These are phyloP conservation scores for Albophoma yamanashiensis DNA, from an alignment of 2,329 filamentous ascomycete genomes.

Conservation along the genomic window DNA sequence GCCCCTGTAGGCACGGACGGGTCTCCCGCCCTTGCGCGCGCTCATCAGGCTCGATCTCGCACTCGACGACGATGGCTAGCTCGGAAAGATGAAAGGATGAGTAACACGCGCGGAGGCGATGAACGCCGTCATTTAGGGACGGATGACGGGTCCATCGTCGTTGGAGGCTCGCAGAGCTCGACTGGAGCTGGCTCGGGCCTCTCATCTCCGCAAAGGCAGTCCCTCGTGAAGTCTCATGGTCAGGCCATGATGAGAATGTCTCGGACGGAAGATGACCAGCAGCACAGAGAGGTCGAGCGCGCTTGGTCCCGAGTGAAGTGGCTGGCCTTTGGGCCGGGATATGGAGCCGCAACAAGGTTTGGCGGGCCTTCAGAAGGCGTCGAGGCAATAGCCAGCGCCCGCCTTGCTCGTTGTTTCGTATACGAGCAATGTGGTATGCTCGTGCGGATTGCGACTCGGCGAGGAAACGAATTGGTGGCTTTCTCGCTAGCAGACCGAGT, in stretches of 20 bases:
- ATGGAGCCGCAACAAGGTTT: neutral
- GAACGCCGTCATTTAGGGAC: neutral
- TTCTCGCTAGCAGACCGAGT: constrained; percentile 1
- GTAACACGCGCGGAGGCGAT: neutral
- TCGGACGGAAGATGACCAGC: constrained; percentile 4
- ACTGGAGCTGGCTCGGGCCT: neutral
- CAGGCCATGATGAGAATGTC: constrained; percentile 7
- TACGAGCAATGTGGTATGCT: neutral
- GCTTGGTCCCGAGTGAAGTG: neutral
- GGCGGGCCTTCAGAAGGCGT: neutral
- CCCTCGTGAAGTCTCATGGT: constrained; percentile 3
- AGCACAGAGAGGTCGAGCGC: neutral
- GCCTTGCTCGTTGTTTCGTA: neutral
- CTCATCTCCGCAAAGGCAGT: constrained; percentile 3
- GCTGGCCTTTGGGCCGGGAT: neutral
- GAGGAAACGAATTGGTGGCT: neutral
- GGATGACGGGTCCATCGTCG: neutral
- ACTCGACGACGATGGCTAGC: neutral
- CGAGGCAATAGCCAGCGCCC: neutral
- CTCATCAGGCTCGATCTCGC: neutral
- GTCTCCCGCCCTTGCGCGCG: neutral
- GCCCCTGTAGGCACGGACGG: neutral
- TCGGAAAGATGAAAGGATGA: neutral
- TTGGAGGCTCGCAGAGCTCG: neutral
- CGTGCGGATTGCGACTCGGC: neutral